Percentiles rank a stretch among this genome's conserved stretches.
Conservation (phyloP, 2,329 filamentous ascomycete species). For the Ophiognomonia clavigignenti-juglandacearum region DNA sequence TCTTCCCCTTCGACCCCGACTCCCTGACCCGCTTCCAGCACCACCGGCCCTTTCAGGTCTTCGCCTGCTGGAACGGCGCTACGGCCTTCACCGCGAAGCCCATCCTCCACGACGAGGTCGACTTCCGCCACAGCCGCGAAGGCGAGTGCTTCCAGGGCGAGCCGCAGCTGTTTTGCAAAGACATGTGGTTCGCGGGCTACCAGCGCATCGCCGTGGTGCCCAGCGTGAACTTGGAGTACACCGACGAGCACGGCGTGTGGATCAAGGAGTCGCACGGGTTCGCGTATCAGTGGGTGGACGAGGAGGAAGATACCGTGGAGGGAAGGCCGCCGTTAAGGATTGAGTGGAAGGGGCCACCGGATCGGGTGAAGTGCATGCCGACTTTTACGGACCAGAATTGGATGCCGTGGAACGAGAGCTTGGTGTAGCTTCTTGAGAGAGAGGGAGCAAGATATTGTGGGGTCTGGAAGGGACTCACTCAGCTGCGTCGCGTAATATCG, state of each 20-base stretch:
- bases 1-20: slow-evolving; percentile 46
- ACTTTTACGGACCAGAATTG: slow-evolving; percentile 32
- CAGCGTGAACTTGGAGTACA: slow-evolving; percentile 51
- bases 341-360: slow-evolving; percentile 36
- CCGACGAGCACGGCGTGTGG: slow-evolving; percentile 34
- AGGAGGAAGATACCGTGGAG: slow-evolving; percentile 22
- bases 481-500: no score
- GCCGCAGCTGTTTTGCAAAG: slow-evolving; percentile 51
- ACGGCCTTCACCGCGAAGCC: slow-evolving; percentile 42
- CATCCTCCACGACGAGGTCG: slow-evolving; percentile 36
- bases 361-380: slow-evolving; percentile 39
- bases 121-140: slow-evolving; percentile 35
- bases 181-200: slow-evolving; percentile 46
- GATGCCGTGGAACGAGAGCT: slow-evolving; percentile 29
- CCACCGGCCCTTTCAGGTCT: slow-evolving; percentile 52
- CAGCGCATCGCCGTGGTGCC: slow-evolving; percentile 53
- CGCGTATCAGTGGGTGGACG: slow-evolving; percentile 27
- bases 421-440: not conserved
- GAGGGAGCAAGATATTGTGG: no score
- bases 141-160: slow-evolving; percentile 51
- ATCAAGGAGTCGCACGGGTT: slow-evolving; percentile 45
- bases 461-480: no score
- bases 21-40: slow-evolving; percentile 28
- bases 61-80: slow-evolving; percentile 57
- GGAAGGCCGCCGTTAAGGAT: slow-evolving; percentile 21